Evolutionary conservation across 169 alveolate species (phyloP).

Genomic region (Eimeria falciformis): DNA sequence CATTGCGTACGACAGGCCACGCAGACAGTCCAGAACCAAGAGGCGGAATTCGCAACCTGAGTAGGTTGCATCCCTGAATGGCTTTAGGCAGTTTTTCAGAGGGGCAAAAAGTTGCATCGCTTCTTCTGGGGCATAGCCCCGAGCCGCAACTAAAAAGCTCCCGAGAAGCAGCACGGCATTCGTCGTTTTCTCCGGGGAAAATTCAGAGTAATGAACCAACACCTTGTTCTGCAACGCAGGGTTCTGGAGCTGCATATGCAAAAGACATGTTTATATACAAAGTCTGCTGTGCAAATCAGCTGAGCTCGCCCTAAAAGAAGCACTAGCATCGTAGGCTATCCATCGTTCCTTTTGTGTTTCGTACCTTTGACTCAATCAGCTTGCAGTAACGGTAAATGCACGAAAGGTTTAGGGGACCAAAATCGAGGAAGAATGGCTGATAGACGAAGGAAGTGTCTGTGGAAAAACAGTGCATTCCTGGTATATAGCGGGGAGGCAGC

Average conservation of each 20-base stretch:
- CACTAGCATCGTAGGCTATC: background rate
- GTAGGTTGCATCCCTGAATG: slow-evolving; percentile 87
- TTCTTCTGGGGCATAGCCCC: slow-evolving; percentile 86
- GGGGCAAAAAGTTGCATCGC: slow-evolving; percentile 87
- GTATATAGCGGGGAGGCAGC: slow-evolving; percentile 52
- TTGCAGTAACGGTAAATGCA: slow-evolving; percentile 75
- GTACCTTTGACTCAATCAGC: slow-evolving; percentile 64
- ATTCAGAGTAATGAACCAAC: slow-evolving; percentile 77
- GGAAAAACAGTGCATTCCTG: slow-evolving; percentile 61
- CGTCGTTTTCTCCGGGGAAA: slow-evolving; percentile 88
- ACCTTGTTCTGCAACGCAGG: background rate
- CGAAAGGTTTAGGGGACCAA: slow-evolving; percentile 94
- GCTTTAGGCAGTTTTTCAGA: slow-evolving; percentile 75
- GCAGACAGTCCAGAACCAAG: slow-evolving; percentile 89
- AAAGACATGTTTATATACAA: background rate
- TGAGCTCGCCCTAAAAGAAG: background rate
- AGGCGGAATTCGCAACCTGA: slow-evolving; percentile 84
- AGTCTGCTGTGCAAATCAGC: background rate
- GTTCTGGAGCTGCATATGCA: slow-evolving; percentile 66
- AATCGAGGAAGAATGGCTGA: slow-evolving; percentile 95
- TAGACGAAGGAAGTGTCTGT: slow-evolving; percentile 84
- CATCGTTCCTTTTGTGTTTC: background rate
- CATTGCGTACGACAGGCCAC: slow-evolving; percentile 95
- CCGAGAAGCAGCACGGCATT: slow-evolving; percentile 95
- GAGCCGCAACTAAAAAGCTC: slow-evolving; percentile 89